Conservation (phyloP, 257 asterid species). For the Solanum pimpinellifolium region DNA sequence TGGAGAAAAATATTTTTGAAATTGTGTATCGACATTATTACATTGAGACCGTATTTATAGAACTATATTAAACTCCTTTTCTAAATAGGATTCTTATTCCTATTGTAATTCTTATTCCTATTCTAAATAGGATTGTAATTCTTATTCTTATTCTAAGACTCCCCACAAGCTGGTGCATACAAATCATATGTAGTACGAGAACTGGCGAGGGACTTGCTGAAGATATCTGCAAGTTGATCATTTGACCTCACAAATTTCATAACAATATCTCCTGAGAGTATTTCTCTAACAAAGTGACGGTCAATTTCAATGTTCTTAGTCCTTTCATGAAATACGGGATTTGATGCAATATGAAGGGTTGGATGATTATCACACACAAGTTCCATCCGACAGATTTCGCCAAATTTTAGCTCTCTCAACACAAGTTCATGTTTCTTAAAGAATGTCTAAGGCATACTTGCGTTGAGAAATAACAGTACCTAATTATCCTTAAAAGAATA, state of each 20-base stretch:
- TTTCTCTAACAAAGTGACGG: background rate
- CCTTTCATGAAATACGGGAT: too few relatives aligned
- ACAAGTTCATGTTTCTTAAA: too few relatives aligned
- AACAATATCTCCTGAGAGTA: background rate
- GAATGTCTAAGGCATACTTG: too few relatives aligned
- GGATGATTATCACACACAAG: too few relatives aligned
- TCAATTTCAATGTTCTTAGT: too few relatives aligned
- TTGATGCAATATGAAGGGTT: too few relatives aligned
- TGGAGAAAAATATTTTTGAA: background rate
- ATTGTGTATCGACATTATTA: background rate
- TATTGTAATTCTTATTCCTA: background rate
- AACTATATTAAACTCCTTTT: background rate
- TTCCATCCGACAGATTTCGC: too few relatives aligned
- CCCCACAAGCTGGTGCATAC: background rate
- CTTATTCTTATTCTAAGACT: background rate
- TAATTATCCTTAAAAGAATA: too few relatives aligned
- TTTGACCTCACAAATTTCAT: background rate
- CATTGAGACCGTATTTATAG: background rate
- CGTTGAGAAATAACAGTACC: too few relatives aligned
- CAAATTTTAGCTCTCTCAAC: too few relatives aligned
- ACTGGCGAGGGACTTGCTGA: background rate
- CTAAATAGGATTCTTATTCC: background rate
- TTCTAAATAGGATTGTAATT: background rate
- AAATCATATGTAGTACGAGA: background rate
- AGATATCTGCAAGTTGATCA: background rate